Percentiles rank a stretch among this genome's conserved stretches.
phyloP scores from a whole-genome alignment of 2,329 filamentous ascomycete species.

The Fusarium liriodendri region DNA sequence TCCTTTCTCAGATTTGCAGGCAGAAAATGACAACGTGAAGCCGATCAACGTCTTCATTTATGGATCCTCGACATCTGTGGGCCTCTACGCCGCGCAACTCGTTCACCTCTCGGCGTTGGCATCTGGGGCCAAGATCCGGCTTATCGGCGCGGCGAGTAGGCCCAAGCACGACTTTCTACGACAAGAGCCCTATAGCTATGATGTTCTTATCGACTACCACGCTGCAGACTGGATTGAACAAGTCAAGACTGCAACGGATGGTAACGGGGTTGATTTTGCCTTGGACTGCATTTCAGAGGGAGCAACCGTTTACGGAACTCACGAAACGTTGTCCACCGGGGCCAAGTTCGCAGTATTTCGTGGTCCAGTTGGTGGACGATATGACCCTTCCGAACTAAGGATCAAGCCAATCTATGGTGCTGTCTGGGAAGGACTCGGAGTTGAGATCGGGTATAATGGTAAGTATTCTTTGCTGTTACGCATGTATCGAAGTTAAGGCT shows the following conservation, averaged over 20 bases:
- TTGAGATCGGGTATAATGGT: slow-evolving; percentile 52
- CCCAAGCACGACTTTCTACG: slow-evolving; percentile 43
- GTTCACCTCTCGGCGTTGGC: slow-evolving; percentile 22
- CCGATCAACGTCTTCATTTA: slow-evolving; percentile 44
- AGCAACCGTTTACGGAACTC: slow-evolving; percentile 46
- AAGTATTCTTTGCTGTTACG: slow-evolving; percentile 6
- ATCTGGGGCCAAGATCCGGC: slow-evolving; percentile 22
- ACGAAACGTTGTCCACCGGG: slow-evolving; percentile 40
- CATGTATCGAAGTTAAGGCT: too few species aligned
- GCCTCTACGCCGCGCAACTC: slow-evolving; percentile 48
- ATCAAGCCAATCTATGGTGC: slow-evolving; percentile 53
- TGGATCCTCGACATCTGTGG: slow-evolving; percentile 49
- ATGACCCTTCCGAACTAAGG: slow-evolving; percentile 35
- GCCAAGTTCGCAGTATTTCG: slow-evolving; percentile 45
- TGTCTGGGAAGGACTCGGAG: slow-evolving; percentile 56
- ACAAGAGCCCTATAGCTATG: slow-evolving; percentile 50
- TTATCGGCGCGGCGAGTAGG: slow-evolving; percentile 47
- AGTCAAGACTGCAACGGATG: slow-evolving; percentile 39
- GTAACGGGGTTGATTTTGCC: slow-evolving; percentile 48
- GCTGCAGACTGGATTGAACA: slow-evolving; percentile 48
- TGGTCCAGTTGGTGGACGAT: slow-evolving; percentile 35
- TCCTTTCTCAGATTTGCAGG: slow-evolving; percentile 43
- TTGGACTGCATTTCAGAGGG: slow-evolving; percentile 55
- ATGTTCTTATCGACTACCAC: slow-evolving; percentile 53
- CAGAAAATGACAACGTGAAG: rapidly evolving